Evolutionary conservation across 2,329 filamentous ascomycete genomes (phyloP), one percentile per base, ranked within the genome.

Genomic region (Allantophomopsis lycopodina): DNA sequence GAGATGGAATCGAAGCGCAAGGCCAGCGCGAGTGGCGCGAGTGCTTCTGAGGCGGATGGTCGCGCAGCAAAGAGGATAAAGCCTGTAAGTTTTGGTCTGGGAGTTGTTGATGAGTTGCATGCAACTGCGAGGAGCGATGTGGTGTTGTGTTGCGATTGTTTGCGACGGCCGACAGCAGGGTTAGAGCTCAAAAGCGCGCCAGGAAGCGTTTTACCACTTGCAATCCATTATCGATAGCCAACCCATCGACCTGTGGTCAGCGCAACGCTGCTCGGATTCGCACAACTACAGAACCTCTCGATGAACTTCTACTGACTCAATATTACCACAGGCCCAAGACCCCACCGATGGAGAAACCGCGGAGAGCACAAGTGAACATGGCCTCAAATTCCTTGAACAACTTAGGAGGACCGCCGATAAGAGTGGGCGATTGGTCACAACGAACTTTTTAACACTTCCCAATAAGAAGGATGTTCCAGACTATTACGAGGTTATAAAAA

Each of bases 341-440:
- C 23, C 11, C 8, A 28, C 23, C 7, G 23, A 47, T 33, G 51
- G 43, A 62, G 82, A 88, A 60, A 77, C 72, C 13, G 60, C 63
- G 40, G 76, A 83, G 55, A 76, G 76, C 13, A 88, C 83, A 2
- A 79, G 77, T 12, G 70, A 77, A 40, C 73, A 77, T 51, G 86
- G 86, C 31, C 62, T 84, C 50, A 73, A 71, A 48, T 83, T 93
- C 53, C 63, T 93, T 35, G 76, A 84, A 40, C 77, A 79, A 54
- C 73, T 94, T 53, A 79, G 79, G 50, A 70, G 74, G 47, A 85
- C 83, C 16, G 75, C 76, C 46, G 86, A 93, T 59, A 93, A 93
- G 64, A 83, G 76, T 62, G 83, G 83, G 44, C 83, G 83, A 36
- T 69, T 70, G 7, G 81, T 94, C 52, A 76, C 83, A 39, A 77